These are phyloP conservation scores for Prunus salicina DNA, from an alignment of 306 rosid species.

Conservation along the genomic window DNA sequence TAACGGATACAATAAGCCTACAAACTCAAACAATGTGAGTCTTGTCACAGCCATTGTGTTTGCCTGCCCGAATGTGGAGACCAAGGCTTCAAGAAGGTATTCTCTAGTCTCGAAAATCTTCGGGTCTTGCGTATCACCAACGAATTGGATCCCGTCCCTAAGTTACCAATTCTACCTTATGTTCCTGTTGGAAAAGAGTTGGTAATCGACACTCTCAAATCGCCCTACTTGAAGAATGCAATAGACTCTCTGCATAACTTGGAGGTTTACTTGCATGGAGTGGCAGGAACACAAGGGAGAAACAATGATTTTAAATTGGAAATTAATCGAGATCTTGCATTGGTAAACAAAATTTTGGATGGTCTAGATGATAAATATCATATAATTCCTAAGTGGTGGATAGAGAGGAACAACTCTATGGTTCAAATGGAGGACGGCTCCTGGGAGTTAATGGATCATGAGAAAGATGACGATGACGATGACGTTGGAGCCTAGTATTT, in stretches of 20 bases:
- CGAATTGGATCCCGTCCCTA: neutral
- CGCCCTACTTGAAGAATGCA: neutral
- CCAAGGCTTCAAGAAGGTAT: neutral
- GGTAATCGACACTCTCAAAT: neutral
- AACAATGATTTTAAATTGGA: neutral
- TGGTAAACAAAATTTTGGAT: slow-evolving; percentile 9
- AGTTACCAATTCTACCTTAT: neutral
- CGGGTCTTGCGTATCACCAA: slow-evolving; percentile 8
- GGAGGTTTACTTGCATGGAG: slow-evolving; percentile 17
- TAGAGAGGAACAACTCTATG: slow-evolving; percentile 20
- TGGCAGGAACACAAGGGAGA: neutral
- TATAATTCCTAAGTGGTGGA: slow-evolving; percentile 8
- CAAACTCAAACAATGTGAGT: neutral
- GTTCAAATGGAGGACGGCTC: slow-evolving; percentile 14
- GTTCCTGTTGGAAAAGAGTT: slow-evolving; percentile 8
- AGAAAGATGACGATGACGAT: neutral
- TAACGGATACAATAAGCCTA: slow-evolving; percentile 1
- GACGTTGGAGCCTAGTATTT: neutral
- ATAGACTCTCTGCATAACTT: neutral
- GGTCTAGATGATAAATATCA: slow-evolving; percentile 13
- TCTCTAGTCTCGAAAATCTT: slow-evolving; percentile 3
- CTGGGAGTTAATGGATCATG: slow-evolving; percentile 19
- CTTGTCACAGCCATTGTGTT: slow-evolving; percentile 12
- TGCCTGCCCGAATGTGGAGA: slow-evolving; percentile 7
- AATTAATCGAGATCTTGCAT: slow-evolving; percentile 2